Percentiles rank a stretch among this genome's conserved stretches.
Conservation (phyloP, 768 basidiomycete genomes). For the Lactifluus echinatus region DNA sequence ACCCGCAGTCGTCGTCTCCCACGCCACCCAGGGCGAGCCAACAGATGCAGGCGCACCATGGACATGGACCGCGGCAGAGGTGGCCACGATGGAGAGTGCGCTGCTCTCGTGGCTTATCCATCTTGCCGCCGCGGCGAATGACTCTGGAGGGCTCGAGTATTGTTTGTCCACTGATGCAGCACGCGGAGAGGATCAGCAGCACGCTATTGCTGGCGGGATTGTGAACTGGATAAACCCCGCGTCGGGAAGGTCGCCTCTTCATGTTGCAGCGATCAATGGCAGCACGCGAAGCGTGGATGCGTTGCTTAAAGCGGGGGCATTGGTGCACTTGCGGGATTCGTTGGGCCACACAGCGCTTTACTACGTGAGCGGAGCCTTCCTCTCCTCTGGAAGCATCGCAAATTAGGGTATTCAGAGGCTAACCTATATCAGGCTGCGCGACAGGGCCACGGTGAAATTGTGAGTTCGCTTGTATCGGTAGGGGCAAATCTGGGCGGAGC, state of each 20-base stretch:
- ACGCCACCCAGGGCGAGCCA: conserved; percentile 32
- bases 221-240: conserved; percentile 65
- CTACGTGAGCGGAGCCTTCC: conserved; percentile 42
- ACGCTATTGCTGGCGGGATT: conserved; percentile 52
- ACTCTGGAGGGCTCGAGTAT: conserved; percentile 50
- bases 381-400: neutral
- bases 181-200: conserved; percentile 23
- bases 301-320: conserved; percentile 63
- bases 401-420: neutral
- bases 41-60: conserved; percentile 44
- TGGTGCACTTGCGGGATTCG: conserved; percentile 73
- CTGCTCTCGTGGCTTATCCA: conserved; percentile 74
- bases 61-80: conserved; percentile 74
- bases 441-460: conserved; percentile 52
- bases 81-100: conserved; percentile 55
- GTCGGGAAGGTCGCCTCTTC: conserved; percentile 68
- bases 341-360: conserved; percentile 81
- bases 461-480: conserved; percentile 56
- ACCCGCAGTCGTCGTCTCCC: conserved; percentile 32
- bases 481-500: conserved; percentile 67
- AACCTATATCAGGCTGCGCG: conserved; percentile 53
- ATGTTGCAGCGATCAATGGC: conserved; percentile 70
- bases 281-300: conserved; percentile 33
- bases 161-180: conserved; percentile 35
- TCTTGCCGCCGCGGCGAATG: conserved; percentile 65